These are phyloP conservation scores for Halocafeteria seosinensis DNA, from an alignment of 108 stramenopile species.

Conservation along the genomic window DNA sequence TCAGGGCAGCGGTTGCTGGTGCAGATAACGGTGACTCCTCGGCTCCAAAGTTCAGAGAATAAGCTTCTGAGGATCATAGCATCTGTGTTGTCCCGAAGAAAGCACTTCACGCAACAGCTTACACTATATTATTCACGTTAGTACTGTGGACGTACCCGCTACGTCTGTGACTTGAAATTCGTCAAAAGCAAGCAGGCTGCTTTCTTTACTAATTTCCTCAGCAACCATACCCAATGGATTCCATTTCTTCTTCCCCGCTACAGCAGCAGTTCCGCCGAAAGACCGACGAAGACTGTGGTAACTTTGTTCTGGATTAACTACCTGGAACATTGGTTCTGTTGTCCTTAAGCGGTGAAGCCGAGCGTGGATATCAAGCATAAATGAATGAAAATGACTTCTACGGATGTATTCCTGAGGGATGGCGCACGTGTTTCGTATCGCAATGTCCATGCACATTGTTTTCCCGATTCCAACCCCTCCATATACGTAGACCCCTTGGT, in stretches of 20 bases:
- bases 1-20: slow-evolving; percentile 79
- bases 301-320: too few relatives aligned
- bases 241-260: slow-evolving; percentile 41
- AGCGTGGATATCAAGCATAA: slow-evolving; percentile 68
- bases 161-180: slow-evolving; percentile 98
- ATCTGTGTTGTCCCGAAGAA: too few relatives aligned
- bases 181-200: slow-evolving; percentile 79
- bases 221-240: slow-evolving; percentile 40
- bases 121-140: too few relatives aligned
- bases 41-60: slow-evolving; percentile 44
- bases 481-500: slow-evolving; percentile 59
- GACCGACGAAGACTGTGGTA: too few relatives aligned
- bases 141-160: too few relatives aligned
- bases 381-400: slow-evolving; percentile 83
- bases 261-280: slow-evolving; percentile 17
- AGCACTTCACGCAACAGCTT: too few relatives aligned
- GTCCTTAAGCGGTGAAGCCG: neutral
- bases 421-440: slow-evolving; percentile 51
- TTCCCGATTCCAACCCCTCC: slow-evolving; percentile 91
- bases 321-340: too few relatives aligned
- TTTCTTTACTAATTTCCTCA: slow-evolving; percentile 32
- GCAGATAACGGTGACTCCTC: slow-evolving; percentile 63
- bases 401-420: slow-evolving; percentile 45
- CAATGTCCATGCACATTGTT: slow-evolving; percentile 78
- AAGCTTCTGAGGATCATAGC: slow-evolving; percentile 62